phyloP scores from a whole-genome alignment of 1,284 basidiomycete genomes.

The Cryptococcus wingfieldii region DNA sequence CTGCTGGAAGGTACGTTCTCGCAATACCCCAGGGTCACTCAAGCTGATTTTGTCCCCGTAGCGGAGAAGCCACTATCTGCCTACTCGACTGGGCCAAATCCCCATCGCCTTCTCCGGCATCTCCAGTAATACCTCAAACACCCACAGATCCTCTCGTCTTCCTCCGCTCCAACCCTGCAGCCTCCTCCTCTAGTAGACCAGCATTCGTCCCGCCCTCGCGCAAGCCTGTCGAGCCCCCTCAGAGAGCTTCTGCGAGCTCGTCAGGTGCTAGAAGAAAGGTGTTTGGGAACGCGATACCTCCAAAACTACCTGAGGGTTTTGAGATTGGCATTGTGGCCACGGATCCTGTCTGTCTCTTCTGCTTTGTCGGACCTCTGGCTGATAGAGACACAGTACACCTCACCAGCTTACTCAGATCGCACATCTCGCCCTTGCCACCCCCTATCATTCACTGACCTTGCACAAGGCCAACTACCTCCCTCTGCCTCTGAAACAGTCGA shows the following conservation, averaged over 20 bases:
- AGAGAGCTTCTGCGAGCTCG: neutral
- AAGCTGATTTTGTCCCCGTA: slow-evolving; percentile 12
- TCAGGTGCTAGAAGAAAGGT: neutral
- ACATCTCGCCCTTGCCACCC: slow-evolving; percentile 54
- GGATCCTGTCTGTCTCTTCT: slow-evolving; percentile 49
- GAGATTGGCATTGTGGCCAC: slow-evolving; percentile 38
- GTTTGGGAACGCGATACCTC: slow-evolving; percentile 7
- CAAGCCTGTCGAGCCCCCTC: neutral
- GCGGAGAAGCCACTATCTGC: slow-evolving; percentile 48
- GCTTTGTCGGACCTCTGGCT: neutral
- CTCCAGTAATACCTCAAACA: neutral
- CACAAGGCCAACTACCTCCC: slow-evolving; percentile 52
- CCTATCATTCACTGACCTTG: slow-evolving; percentile 57
- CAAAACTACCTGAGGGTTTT: slow-evolving; percentile 12
- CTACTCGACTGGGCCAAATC: slow-evolving; percentile 43
- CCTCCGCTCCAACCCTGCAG: slow-evolving; percentile 3
- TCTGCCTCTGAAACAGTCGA: slow-evolving; percentile 11
- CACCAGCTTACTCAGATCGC: slow-evolving; percentile 54
- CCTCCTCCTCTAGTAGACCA: slow-evolving; percentile 7
- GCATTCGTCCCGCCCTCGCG: slow-evolving; percentile 40
- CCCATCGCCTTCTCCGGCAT: slow-evolving; percentile 3
- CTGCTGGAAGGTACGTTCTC: slow-evolving; percentile 52
- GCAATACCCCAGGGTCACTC: neutral
- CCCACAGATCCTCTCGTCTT: slow-evolving; percentile 14
- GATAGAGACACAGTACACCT: slow-evolving; percentile 51